These are phyloP conservation scores for Geosmithia morbida DNA, from an alignment of 2,329 filamentous ascomycete species.

Conservation along the genomic window DNA sequence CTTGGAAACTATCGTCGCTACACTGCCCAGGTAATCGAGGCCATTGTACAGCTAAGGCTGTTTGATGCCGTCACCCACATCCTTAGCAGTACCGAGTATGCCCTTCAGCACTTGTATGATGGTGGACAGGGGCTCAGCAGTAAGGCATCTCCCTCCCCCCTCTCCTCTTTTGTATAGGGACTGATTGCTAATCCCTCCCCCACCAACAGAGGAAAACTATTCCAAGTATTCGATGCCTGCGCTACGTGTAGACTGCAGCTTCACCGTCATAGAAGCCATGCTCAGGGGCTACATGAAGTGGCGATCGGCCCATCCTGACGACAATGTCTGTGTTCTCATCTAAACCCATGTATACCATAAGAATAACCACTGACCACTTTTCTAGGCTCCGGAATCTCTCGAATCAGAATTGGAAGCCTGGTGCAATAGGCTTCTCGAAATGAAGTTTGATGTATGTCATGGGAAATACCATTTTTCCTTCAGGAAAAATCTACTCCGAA, in stretches of 20 bases:
- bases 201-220: conserved; percentile 24
- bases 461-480: not conserved
- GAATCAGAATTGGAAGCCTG: conserved; percentile 54
- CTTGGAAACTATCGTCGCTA: conserved; percentile 91
- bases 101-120: conserved; percentile 63
- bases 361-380: not conserved
- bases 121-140: conserved; percentile 52
- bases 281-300: conserved; percentile 83
- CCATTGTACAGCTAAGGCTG: conserved; percentile 67
- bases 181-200: too few species aligned
- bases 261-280: conserved; percentile 76
- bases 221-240: conserved; percentile 58
- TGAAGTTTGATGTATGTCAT: conserved; percentile 48
- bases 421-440: conserved; percentile 56
- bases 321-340: conserved; percentile 6
- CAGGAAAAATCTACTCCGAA: too few species aligned
- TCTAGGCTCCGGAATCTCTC: conserved; percentile 27
- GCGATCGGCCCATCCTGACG: conserved; percentile 24
- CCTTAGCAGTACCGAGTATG: conserved; percentile 60
- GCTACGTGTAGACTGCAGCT: conserved; percentile 74
- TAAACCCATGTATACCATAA: not conserved
- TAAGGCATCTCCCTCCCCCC: conserved; percentile 17
- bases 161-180: not conserved
- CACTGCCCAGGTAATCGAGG: conserved; percentile 75
- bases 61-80: conserved; percentile 81